Evolutionary conservation across 2,329 filamentous ascomycete genomes (phyloP).

Genomic region (Daldinia sp.): DNA sequence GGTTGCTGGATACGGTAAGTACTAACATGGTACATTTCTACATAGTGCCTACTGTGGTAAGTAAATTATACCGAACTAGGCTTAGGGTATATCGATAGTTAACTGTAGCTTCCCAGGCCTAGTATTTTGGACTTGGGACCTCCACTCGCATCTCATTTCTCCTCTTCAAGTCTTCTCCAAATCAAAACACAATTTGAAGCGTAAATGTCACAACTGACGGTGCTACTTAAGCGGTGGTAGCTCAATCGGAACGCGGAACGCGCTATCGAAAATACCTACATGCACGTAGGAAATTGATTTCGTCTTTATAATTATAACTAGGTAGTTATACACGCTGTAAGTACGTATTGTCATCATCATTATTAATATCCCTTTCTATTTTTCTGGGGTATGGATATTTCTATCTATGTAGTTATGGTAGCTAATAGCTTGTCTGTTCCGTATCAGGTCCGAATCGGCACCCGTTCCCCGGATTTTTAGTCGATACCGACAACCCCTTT

Average conservation of each 20-base stretch:
- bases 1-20: background rate
- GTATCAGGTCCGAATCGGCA: background rate
- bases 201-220: background rate
- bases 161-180: constrained; percentile 12
- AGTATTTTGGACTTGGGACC: constrained; percentile 13
- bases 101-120: constrained; percentile 3
- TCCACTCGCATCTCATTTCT: constrained; percentile 7
- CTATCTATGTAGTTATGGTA: background rate
- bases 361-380: background rate
- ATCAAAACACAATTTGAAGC: constrained; percentile 1
- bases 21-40: background rate
- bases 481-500: background rate
- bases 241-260: constrained; percentile 27
- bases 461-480: background rate
- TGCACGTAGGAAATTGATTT: background rate
- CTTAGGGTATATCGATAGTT: constrained; percentile 12
- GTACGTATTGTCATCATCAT: background rate
- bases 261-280: constrained; percentile 13
- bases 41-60: no score
- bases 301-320: background rate
- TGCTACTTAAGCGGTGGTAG: constrained; percentile 16
- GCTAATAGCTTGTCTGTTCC: background rate
- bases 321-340: no score
- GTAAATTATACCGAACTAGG: constrained; percentile 17
- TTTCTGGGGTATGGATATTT: no score